These are phyloP conservation scores for Pythium brassicae DNA, from an alignment of 352 stramenopile genomes.

Conservation along the genomic window DNA sequence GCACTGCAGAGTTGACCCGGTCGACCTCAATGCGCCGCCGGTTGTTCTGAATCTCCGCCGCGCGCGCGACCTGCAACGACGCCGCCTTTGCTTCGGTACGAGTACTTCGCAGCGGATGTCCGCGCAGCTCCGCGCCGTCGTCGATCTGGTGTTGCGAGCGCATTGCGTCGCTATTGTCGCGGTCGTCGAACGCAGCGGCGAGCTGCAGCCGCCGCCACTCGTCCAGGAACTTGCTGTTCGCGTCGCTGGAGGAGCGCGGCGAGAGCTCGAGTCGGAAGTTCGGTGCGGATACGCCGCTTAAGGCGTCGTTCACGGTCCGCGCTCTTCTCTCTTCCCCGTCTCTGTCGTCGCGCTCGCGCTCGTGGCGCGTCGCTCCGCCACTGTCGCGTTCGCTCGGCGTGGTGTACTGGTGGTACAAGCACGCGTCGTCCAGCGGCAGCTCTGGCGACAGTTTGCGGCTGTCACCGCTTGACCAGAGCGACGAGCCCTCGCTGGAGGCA, in stretches of 20 bases:
- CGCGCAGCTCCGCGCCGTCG: too few species aligned
- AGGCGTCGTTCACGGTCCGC: neutral
- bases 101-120: neutral
- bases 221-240: slow-evolving; percentile 11
- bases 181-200: slow-evolving; percentile 7
- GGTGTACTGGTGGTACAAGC: slow-evolving; percentile 14
- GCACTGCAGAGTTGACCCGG: slow-evolving; percentile 64
- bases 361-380: neutral
- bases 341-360: neutral
- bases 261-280: neutral
- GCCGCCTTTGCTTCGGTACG: neutral
- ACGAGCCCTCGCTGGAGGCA: neutral
- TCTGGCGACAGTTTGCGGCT: neutral
- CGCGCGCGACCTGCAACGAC: slow-evolving; percentile 6
- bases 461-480: neutral
- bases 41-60: slow-evolving; percentile 16
- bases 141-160: neutral
- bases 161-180: neutral
- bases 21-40: slow-evolving; percentile 45
- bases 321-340: neutral
- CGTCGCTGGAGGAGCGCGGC: slow-evolving; percentile 1
- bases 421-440: slow-evolving; percentile 1
- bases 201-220: slow-evolving; percentile 14
- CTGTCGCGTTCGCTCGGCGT: neutral
- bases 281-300: neutral